phyloP scores from a whole-genome alignment of 1,284 basidiomycete species.

The Termitomyces sp. region DNA sequence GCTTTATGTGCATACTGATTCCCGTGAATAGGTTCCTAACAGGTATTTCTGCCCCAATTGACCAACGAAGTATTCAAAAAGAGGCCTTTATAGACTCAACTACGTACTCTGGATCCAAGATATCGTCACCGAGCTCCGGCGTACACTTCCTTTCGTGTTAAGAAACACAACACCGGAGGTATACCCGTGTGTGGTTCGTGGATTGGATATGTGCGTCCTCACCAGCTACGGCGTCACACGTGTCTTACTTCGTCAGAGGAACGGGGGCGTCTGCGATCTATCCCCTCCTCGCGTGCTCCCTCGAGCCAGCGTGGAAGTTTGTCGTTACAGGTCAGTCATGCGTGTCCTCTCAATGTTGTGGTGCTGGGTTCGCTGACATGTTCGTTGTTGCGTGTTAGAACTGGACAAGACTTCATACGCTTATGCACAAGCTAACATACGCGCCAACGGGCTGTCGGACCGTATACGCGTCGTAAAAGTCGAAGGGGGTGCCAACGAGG shows the following conservation, averaged over 20 bases:
- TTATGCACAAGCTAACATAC: slow-evolving; percentile 13
- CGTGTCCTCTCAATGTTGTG: neutral
- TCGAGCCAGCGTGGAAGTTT: slow-evolving; percentile 54
- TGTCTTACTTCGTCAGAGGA: slow-evolving; percentile 53
- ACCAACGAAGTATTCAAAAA: neutral
- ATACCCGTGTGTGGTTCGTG: slow-evolving; percentile 25
- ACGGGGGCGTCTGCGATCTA: slow-evolving; percentile 92
- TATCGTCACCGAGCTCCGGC: slow-evolving; percentile 29
- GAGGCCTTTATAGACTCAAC: slow-evolving; percentile 55
- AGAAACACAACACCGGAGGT: neutral
- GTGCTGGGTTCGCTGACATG: neutral
- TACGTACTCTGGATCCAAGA: slow-evolving; percentile 71
- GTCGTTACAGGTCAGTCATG: slow-evolving; percentile 63
- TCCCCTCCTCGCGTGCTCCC: slow-evolving; percentile 67
- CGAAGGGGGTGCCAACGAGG: neutral
- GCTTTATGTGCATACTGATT: no score
- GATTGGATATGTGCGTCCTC: slow-evolving; percentile 50
- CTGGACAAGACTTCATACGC: slow-evolving; percentile 13
- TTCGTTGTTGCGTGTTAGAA: slow-evolving; percentile 7
- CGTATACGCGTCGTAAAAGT: slow-evolving; percentile 16
- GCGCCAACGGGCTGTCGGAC: slow-evolving; percentile 9
- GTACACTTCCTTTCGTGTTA: neutral
- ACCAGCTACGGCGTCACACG: neutral
- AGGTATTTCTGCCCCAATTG: slow-evolving; percentile 34
- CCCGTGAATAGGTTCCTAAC: slow-evolving; percentile 63